Percentiles rank a stretch among this genome's conserved stretches.
phyloP scores from a whole-genome alignment of 192 early-diverging fungal genomes.

The Linnemannia exigua region DNA sequence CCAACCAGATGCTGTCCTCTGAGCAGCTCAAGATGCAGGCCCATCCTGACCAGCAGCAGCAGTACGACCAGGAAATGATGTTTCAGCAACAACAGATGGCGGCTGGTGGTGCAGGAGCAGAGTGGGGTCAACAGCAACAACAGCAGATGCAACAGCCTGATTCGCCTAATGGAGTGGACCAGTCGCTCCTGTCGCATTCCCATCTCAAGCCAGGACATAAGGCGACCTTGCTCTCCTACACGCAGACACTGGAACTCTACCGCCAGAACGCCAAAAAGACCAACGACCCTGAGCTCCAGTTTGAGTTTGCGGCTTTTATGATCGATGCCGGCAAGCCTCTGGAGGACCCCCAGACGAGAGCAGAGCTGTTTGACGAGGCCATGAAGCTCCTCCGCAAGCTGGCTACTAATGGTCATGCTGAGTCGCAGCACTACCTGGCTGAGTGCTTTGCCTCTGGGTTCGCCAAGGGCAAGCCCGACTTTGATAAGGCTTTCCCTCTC shows the following conservation, averaged over 20 bases:
- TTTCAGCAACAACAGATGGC: constrained; percentile 40
- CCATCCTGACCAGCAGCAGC: constrained; percentile 17
- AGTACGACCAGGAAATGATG: constrained; percentile 38
- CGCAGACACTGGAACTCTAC: constrained; percentile 71
- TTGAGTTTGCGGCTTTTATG: constrained; percentile 79
- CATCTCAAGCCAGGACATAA: constrained; percentile 72
- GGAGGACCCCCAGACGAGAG: constrained; percentile 62
- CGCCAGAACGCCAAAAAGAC: constrained; percentile 77
- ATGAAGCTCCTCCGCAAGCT: constrained; percentile 73
- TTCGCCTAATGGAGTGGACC: constrained; percentile 18
- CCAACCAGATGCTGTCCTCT: constrained; percentile 9
- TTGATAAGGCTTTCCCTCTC: constrained; percentile 77
- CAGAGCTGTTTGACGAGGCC: constrained; percentile 77
- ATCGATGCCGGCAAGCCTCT: constrained; percentile 69
- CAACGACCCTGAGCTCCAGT: constrained; percentile 72
- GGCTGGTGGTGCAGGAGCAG: neutral
- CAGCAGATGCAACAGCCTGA: constrained; percentile 36
- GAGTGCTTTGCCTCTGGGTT: constrained; percentile 79
- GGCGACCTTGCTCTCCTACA: constrained; percentile 67
- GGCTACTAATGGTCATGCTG: constrained; percentile 68
- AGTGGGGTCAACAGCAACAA: constrained; percentile 10
- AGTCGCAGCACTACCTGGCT: constrained; percentile 82
- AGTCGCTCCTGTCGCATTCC: constrained; percentile 60
- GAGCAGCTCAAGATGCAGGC: constrained; percentile 3
- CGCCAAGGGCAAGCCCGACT: constrained; percentile 74